A percentile compares a stretch with the other conserved stretches of the same genome.
phyloP scores from a whole-genome alignment of 805 yeast species.

The Zygosaccharomyces siamensis region DNA sequence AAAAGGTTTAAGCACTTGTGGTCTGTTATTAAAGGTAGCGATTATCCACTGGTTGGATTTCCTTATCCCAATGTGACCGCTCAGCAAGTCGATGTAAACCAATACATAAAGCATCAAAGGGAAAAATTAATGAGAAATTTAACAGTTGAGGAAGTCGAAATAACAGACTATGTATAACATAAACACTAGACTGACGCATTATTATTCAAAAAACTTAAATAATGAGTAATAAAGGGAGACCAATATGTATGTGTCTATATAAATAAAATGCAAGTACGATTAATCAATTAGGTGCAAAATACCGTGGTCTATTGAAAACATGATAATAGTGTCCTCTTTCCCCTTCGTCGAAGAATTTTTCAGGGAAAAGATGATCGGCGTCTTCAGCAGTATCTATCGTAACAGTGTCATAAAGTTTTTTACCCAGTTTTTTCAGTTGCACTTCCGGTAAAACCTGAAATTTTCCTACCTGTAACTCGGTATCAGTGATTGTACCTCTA shows the following conservation, averaged over 20 bases:
- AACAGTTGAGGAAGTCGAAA: constrained; percentile 29
- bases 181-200: not conserved
- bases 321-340: constrained; percentile 91
- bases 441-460: constrained; percentile 53
- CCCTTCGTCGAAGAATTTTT: constrained; percentile 78
- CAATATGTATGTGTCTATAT: not conserved
- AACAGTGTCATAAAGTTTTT: constrained; percentile 48
- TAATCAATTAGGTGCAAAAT: constrained; percentile 38
- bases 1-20: constrained; percentile 19
- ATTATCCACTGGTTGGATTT: constrained; percentile 9
- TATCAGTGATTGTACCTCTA: constrained; percentile 91
- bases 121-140: constrained; percentile 17
- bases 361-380: constrained; percentile 69
- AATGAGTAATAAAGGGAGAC: constrained; percentile 7
- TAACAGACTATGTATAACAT: constrained; percentile 10
- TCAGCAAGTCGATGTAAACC: constrained; percentile 12
- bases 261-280: not conserved
- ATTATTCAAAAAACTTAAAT: constrained; percentile 4
- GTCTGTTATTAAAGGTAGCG: constrained; percentile 13
- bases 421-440: constrained; percentile 32
- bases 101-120: constrained; percentile 1
- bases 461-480: constrained; percentile 93
- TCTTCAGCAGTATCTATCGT: constrained; percentile 50
- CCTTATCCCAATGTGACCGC: constrained; percentile 7
- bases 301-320: constrained; percentile 91